Conservation (phyloP, 768 basidiomycete genomes). For the Tulasnella sp. region DNA sequence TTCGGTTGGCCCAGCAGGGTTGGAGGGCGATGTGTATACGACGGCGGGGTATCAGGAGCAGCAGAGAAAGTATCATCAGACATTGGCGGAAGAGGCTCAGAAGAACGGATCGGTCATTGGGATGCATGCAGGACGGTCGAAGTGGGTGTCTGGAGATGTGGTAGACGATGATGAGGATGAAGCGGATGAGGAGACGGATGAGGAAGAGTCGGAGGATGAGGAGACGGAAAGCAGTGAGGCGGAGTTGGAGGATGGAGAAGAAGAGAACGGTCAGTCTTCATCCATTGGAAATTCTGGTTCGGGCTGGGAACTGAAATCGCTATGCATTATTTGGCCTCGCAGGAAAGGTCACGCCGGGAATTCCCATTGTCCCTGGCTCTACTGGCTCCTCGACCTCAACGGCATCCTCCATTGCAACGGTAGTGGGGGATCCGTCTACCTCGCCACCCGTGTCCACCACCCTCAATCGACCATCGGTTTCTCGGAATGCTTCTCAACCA, state of each 20-base stretch:
- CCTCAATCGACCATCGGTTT: too few species aligned
- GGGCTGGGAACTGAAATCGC: too few species aligned
- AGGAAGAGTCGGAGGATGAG: background rate
- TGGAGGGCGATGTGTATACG: background rate
- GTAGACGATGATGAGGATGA: slow-evolving; percentile 11
- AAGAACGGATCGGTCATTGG: background rate
- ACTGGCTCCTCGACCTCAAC: too few species aligned
- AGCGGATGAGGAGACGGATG: background rate
- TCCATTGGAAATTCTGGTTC: too few species aligned
- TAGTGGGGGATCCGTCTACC: too few species aligned
- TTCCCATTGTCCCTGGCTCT: too few species aligned
- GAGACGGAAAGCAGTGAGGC: background rate
- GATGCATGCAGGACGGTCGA: slow-evolving; percentile 9
- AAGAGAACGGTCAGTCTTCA: too few species aligned
- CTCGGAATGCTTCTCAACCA: background rate
- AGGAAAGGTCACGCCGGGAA: too few species aligned
- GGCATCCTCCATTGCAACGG: too few species aligned
- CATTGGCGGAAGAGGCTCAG: background rate
- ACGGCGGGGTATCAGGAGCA: slow-evolving; percentile 5
- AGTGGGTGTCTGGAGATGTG: slow-evolving; percentile 8
- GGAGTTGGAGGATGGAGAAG: too few species aligned
- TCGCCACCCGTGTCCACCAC: too few species aligned
- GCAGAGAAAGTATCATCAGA: background rate
- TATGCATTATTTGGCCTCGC: too few species aligned
- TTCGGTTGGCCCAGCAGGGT: slow-evolving; percentile 5